A percentile compares a stretch with the other conserved stretches of the same genome.
These are phyloP conservation scores for Sporothrix pallida DNA, from an alignment of 2,329 filamentous ascomycete species.

Conservation along the genomic window DNA sequence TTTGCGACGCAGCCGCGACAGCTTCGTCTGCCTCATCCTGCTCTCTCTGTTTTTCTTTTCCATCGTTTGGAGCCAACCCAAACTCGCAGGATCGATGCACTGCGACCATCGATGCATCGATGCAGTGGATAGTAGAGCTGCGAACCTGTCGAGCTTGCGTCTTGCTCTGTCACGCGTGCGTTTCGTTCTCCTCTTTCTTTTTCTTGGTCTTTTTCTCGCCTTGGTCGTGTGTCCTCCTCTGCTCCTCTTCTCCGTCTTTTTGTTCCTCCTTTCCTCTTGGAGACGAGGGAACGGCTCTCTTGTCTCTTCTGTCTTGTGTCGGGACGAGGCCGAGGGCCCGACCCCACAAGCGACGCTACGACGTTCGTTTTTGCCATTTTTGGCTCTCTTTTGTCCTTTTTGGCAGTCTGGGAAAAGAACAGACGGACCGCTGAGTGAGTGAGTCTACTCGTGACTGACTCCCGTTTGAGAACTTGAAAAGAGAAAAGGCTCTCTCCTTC, in stretches of 20 bases:
- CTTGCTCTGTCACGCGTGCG: constrained; percentile 3
- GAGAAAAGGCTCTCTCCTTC: neutral
- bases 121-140: neutral
- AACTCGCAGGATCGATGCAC: constrained; percentile 16
- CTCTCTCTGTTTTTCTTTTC: neutral
- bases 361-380: constrained; percentile 16
- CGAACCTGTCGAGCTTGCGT: neutral
- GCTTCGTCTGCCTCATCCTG: neutral
- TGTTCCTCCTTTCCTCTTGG: neutral
- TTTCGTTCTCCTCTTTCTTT: neutral
- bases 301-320: neutral
- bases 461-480: neutral
- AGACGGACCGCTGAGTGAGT: neutral
- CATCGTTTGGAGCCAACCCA: neutral
- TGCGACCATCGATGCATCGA: neutral
- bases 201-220: neutral
- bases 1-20: constrained; percentile 1
- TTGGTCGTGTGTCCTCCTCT: neutral
- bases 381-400: neutral
- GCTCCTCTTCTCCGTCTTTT: too few species aligned
- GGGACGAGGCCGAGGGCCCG: constrained; percentile 27
- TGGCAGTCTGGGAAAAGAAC: neutral
- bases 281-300: neutral
- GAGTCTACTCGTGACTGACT: constrained; percentile 16
- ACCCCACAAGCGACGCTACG: constrained; percentile 29